A percentile compares a stretch with the other conserved stretches of the same genome.
Evolutionary conservation across 2,329 filamentous ascomycete genomes (phyloP).

Genomic region (Aspergillus sp.): DNA sequence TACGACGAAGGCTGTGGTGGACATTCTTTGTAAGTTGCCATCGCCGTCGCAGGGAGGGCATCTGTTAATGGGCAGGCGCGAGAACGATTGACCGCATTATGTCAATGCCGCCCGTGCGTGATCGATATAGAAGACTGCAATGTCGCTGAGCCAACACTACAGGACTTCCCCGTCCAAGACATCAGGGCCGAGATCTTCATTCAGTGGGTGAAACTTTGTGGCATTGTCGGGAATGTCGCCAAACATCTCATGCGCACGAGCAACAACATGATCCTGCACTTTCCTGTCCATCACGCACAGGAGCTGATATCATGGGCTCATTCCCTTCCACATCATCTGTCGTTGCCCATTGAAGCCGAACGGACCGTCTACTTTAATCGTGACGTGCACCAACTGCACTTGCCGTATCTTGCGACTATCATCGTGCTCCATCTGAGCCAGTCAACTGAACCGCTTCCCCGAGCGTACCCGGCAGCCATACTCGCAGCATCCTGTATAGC

Average conservation of each 20-base stretch:
- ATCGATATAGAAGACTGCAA: conserved; percentile 46
- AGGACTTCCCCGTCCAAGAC: conserved; percentile 39
- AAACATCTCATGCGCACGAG: conserved; percentile 35
- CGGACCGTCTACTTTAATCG: conserved; percentile 38
- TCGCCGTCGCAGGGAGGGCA: too few species aligned
- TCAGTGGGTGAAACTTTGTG: conserved; percentile 44
- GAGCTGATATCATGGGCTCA: conserved; percentile 39
- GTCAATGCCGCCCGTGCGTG: conserved; percentile 46
- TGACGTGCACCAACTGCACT: conserved; percentile 44
- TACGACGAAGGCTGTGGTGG: conserved; percentile 45
- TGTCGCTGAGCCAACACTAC: conserved; percentile 37
- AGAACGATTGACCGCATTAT: conserved; percentile 43
- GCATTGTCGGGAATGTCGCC: conserved; percentile 41
- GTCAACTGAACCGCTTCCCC: conserved; percentile 36
- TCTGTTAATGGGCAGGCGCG: conserved; percentile 17
- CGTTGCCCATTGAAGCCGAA: conserved; percentile 27
- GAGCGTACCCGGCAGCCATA: conserved; percentile 38
- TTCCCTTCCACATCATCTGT: conserved; percentile 33
- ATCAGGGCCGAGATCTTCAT: conserved; percentile 43
- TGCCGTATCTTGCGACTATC: conserved; percentile 45
- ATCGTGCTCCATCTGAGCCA: conserved; percentile 40
- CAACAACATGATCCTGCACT: conserved; percentile 10
- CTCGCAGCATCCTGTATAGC: conserved; percentile 41
- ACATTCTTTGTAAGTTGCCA: conserved; percentile 33
- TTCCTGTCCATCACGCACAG: conserved; percentile 28